Percentiles rank a stretch among this genome's conserved stretches.
Conservation (phyloP, 2,329 filamentous ascomycete species). For the Microthyrium microscopicum region DNA sequence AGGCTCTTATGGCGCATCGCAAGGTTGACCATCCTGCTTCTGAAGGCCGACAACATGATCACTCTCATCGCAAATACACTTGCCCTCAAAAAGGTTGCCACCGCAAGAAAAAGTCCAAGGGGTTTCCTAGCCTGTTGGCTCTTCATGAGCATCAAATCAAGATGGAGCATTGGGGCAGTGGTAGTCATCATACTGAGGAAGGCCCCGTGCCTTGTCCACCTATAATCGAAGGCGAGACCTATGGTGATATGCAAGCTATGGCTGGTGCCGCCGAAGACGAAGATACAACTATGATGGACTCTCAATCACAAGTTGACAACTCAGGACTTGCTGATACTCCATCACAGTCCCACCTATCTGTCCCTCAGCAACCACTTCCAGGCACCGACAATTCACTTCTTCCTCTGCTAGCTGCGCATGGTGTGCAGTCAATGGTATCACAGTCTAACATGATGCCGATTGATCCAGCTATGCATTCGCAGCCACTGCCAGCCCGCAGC, state of each 20-base stretch:
- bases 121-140: constrained; percentile 10
- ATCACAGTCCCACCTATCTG: not conserved
- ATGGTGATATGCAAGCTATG: not conserved
- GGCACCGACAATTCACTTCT: not conserved
- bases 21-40: constrained; percentile 11
- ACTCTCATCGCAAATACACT: constrained; percentile 10
- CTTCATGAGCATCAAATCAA: constrained; percentile 10
- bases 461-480: not conserved
- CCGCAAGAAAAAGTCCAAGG: constrained; percentile 12
- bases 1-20: constrained; percentile 11
- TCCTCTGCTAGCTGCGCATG: not conserved
- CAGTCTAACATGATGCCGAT: constrained; percentile 1
- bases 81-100: constrained; percentile 11
- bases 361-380: not conserved
- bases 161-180: constrained; percentile 7
- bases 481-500: no score
- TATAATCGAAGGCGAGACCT: constrained; percentile 3
- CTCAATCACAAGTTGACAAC: not conserved
- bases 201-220: no score
- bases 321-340: not conserved
- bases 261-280: not conserved
- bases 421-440: not conserved
- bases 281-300: not conserved
- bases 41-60: constrained; percentile 11
- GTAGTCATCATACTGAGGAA: not conserved